Evolutionary conservation across 2,329 filamentous ascomycete genomes (phyloP).

Genomic region (Penicillium sp.): DNA sequence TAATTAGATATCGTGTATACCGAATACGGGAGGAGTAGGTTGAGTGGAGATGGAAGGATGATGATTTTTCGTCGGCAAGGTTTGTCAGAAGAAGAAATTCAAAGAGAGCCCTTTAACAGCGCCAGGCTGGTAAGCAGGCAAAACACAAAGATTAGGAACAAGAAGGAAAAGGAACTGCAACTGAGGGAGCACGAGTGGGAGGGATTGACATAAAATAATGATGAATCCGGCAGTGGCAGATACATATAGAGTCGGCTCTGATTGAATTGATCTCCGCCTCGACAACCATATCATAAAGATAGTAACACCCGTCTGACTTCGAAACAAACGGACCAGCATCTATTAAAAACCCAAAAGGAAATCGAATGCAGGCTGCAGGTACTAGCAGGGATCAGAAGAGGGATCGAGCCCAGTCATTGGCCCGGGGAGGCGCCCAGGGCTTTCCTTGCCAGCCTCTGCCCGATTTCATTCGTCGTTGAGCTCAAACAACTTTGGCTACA

Average conservation of each 20-base stretch:
- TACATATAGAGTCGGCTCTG: constrained; percentile 28
- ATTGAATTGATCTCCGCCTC: constrained; percentile 17
- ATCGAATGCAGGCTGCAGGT: constrained; percentile 33
- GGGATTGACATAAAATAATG: constrained; percentile 18
- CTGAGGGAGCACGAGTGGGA: constrained; percentile 4
- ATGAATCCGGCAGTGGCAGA: constrained; percentile 15
- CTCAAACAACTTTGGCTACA: constrained; percentile 23
- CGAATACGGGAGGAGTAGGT: neutral
- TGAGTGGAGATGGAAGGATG: constrained; percentile 7
- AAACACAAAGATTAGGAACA: constrained; percentile 4
- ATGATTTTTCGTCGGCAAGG: neutral
- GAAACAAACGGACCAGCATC: constrained; percentile 30
- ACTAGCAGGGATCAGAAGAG: constrained; percentile 26
- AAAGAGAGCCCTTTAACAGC: constrained; percentile 16
- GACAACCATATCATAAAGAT: constrained; percentile 24
- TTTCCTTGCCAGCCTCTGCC: constrained; percentile 19
- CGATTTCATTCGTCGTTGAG: constrained; percentile 21
- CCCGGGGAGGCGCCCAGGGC: constrained; percentile 26
- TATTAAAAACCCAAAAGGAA: constrained; percentile 36
- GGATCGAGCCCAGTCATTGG: constrained; percentile 29
- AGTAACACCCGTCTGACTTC: constrained; percentile 29
- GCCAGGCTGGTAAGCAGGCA: constrained; percentile 15
- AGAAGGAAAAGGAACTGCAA: constrained; percentile 18
- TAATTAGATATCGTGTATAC: constrained; percentile 24
- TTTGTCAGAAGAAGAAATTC: neutral